Evolutionary conservation across 2,329 filamentous ascomycete species (phyloP).

Genomic region (Stachybotrys chlorohalonatus): DNA sequence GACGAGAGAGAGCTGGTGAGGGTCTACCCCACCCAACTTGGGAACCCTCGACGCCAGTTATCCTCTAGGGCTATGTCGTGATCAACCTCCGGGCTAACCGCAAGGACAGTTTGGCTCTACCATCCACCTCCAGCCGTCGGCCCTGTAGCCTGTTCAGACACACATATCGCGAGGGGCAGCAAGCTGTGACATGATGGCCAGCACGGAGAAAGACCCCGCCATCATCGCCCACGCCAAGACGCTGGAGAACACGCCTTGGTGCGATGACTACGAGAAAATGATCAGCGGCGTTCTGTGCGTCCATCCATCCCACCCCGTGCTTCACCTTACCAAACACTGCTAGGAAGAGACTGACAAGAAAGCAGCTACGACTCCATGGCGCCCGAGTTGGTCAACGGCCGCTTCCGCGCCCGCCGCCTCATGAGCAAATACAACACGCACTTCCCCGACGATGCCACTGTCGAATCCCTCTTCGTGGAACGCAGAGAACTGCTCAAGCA

Average conservation of each 20-base stretch:
- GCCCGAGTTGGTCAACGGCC: conserved; percentile 38
- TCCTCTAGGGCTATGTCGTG: too few species aligned
- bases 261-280: conserved; percentile 55
- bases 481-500: conserved; percentile 37
- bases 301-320: neutral
- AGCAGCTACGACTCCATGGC: conserved; percentile 39
- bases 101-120: too few species aligned
- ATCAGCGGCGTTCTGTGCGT: conserved; percentile 50
- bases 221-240: conserved; percentile 35
- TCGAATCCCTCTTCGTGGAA: conserved; percentile 26
- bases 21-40: too few species aligned
- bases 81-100: too few species aligned
- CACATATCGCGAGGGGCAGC: too few species aligned
- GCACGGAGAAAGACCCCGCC: conserved; percentile 26
- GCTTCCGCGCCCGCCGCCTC: conserved; percentile 44
- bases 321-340: neutral
- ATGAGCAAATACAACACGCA: conserved; percentile 50
- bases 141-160: too few species aligned
- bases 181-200: conserved; percentile 13
- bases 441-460: conserved; percentile 38
- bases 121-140: too few species aligned
- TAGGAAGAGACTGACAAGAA: neutral
- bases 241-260: conserved; percentile 41
- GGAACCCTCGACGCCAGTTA: too few species aligned
- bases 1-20: too few species aligned